These are phyloP conservation scores for Buxus sempervirens DNA, from an alignment of 164 flowering plant genomes.

Conservation along the genomic window DNA sequence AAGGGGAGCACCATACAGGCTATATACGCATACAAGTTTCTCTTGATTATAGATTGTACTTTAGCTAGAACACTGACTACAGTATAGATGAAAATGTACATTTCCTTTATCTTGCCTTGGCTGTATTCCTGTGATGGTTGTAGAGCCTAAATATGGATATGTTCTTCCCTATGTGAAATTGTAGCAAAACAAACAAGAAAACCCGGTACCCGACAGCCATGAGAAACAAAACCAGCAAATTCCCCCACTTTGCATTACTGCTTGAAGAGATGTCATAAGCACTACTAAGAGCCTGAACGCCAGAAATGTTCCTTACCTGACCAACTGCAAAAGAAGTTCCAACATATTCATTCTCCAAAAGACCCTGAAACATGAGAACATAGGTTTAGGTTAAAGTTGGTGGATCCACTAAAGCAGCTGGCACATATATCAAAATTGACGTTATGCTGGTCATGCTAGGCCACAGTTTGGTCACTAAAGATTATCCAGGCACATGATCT, in stretches of 20 bases:
- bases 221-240: constrained; percentile 63
- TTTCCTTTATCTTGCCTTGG: constrained; percentile 39
- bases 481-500: no score
- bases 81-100: background rate
- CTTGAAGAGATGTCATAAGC: constrained; percentile 59
- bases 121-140: constrained; percentile 28
- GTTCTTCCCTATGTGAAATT: constrained; percentile 42
- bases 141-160: constrained; percentile 25
- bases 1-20: no score
- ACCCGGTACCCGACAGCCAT: constrained; percentile 76
- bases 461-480: no score
- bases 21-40: no score
- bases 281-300: constrained; percentile 70
- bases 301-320: constrained; percentile 79
- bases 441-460: no score
- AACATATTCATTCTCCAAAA: constrained; percentile 88
- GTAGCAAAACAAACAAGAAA: constrained; percentile 57
- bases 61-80: no score
- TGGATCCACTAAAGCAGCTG: background rate
- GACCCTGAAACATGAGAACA: constrained; percentile 52
- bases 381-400: background rate
- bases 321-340: constrained; percentile 88
- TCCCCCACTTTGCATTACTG: constrained; percentile 74
- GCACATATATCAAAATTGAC: no score
- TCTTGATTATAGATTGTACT: no score